phyloP scores from a whole-genome alignment of 768 basidiomycete genomes.

The Neoboletus brunneissimus region DNA sequence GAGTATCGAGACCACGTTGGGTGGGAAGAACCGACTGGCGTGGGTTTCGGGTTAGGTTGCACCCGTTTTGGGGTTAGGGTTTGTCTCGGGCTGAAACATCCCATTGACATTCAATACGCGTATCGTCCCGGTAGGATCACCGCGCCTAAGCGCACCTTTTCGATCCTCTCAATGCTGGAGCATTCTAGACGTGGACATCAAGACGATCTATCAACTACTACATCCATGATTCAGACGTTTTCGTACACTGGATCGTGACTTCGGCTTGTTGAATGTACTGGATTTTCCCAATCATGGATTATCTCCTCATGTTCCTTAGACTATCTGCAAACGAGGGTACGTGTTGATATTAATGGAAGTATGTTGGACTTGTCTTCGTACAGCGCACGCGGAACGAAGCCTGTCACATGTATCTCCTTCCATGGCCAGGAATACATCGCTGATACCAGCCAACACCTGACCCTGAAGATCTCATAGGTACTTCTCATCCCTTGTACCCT shows the following conservation, averaged over 20 bases:
- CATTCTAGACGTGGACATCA: not conserved
- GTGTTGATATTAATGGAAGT: not conserved
- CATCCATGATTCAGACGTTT: not conserved
- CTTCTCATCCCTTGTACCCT: not conserved
- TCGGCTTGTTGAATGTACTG: not conserved
- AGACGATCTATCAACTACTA: not conserved
- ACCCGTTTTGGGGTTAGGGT: constrained; percentile 26
- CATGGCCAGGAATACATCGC: not conserved
- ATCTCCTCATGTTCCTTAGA: not conserved
- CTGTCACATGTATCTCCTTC: not conserved
- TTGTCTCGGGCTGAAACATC: constrained; percentile 9
- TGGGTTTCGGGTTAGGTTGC: not conserved
- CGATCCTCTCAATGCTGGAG: not conserved
- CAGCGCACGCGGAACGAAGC: not conserved
- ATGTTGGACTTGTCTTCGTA: not conserved
- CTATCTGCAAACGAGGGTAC: not conserved
- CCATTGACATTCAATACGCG: not conserved
- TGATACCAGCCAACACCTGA: not conserved
- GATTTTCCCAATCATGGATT: not conserved
- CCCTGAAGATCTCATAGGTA: not conserved
- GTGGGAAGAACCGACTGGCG: constrained; percentile 12
- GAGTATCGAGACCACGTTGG: not conserved
- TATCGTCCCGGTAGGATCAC: too few species aligned
- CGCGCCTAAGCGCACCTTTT: not conserved
- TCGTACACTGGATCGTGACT: not conserved